Conservation (phyloP, 176 grass and related monocot species). For the Bolboschoenus planiculmis region DNA sequence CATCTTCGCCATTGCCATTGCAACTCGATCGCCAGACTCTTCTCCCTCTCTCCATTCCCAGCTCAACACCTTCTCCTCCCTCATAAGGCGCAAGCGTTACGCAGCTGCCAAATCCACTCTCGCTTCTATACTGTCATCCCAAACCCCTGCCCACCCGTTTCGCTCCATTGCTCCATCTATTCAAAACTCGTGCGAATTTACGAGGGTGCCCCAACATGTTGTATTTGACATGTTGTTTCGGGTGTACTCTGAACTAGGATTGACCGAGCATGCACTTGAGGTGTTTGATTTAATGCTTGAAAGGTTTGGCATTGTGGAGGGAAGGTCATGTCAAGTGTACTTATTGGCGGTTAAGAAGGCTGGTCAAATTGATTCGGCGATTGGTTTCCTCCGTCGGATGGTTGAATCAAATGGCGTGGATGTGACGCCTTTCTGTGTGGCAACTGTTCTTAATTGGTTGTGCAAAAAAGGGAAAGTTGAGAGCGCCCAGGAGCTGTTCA, state of each 20-base stretch:
- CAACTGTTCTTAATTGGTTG: conserved; percentile 38
- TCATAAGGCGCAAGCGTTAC: conserved; percentile 38
- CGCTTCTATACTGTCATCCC: conserved; percentile 28
- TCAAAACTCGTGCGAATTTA: conserved; percentile 23
- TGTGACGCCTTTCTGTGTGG: conserved; percentile 37
- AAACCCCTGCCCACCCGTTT: conserved; percentile 33
- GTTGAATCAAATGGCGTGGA: conserved; percentile 12
- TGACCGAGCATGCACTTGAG: conserved; percentile 33
- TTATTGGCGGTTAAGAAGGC: conserved; percentile 55
- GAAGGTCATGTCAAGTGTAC: conserved; percentile 53
- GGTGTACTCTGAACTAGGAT: conserved; percentile 49
- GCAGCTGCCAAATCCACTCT: conserved; percentile 49
- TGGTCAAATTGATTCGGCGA: conserved; percentile 32
- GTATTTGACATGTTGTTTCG: conserved; percentile 87
- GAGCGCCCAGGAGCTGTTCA: conserved; percentile 38
- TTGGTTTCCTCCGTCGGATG: conserved; percentile 34
- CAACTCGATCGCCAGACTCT: neutral
- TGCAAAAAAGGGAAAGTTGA: conserved; percentile 45
- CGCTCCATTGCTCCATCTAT: conserved; percentile 37
- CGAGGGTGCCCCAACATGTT: conserved; percentile 8
- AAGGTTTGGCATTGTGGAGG: conserved; percentile 56
- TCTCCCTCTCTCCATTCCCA: neutral
- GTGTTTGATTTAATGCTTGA: conserved; percentile 40
- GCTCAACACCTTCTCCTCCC: conserved; percentile 38
- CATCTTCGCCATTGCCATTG: neutral